These are phyloP conservation scores for Axilococcus clingmanii DNA, from an alignment of 139 green algal species.

Conservation along the genomic window DNA sequence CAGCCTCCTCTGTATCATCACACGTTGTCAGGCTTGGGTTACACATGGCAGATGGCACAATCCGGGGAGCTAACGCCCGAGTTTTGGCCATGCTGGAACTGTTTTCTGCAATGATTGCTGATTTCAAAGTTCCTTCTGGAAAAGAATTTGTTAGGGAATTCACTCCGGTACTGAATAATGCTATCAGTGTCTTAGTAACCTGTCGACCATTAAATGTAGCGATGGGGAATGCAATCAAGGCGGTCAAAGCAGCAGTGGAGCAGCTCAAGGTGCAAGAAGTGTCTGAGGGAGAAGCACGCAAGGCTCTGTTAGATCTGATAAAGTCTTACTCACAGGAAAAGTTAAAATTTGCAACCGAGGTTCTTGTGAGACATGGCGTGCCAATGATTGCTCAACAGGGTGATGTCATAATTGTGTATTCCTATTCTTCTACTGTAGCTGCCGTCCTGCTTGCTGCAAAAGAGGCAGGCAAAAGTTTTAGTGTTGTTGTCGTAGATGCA, in stretches of 20 bases:
- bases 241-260: slow-evolving; percentile 61
- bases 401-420: slow-evolving; percentile 89
- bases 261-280: slow-evolving; percentile 20
- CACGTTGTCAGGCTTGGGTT: slow-evolving; percentile 70
- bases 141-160: slow-evolving; percentile 71
- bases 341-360: slow-evolving; percentile 56
- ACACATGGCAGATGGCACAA: slow-evolving; percentile 58
- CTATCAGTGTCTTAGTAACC: slow-evolving; percentile 75
- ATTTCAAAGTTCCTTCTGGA: slow-evolving; percentile 61
- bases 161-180: slow-evolving; percentile 55
- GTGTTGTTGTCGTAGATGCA: slow-evolving; percentile 77
- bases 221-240: slow-evolving; percentile 90
- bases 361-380: slow-evolving; percentile 58
- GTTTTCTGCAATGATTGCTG: slow-evolving; percentile 34
- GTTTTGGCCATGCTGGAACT: slow-evolving; percentile 80
- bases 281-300: slow-evolving; percentile 40
- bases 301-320: slow-evolving; percentile 32
- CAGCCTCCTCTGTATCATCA: slow-evolving; percentile 44
- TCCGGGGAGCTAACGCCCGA: slow-evolving; percentile 70
- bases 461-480: slow-evolving; percentile 46
- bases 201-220: slow-evolving; percentile 74
- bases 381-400: slow-evolving; percentile 71
- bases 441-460: slow-evolving; percentile 43
- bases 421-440: slow-evolving; percentile 55
- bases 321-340: slow-evolving; percentile 55